Conservation (phyloP, 805 yeast species). For the Yamadazyma paraphyllophila region DNA sequence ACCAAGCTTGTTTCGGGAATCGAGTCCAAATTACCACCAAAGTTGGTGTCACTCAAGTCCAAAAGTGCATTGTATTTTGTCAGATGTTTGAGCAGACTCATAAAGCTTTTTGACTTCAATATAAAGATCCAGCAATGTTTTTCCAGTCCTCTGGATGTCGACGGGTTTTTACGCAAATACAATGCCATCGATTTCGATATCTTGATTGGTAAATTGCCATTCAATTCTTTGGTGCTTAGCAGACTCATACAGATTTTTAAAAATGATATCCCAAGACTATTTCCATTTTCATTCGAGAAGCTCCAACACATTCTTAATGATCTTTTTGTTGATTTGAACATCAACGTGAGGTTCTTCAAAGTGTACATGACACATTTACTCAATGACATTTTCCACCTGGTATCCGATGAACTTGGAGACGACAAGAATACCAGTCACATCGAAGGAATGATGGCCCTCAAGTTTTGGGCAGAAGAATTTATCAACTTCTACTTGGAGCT, state of each 20-base stretch:
- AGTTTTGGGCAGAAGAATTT: slow-evolving; percentile 78
- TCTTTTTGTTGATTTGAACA: slow-evolving; percentile 2
- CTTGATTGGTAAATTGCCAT: slow-evolving; percentile 7
- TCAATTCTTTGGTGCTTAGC: slow-evolving; percentile 6
- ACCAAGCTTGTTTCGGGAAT: background rate
- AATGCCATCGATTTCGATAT: slow-evolving; percentile 1
- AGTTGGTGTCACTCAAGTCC: background rate
- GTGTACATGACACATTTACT: slow-evolving; percentile 1
- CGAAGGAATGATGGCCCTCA: slow-evolving; percentile 20
- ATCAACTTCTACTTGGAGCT: slow-evolving; percentile 64
- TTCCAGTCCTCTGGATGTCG: background rate
- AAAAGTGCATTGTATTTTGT: slow-evolving; percentile 3
- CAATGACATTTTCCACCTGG: slow-evolving; percentile 4
- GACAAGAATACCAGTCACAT: background rate
- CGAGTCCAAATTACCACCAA: slow-evolving; percentile 3
- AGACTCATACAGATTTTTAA: slow-evolving; percentile 2
- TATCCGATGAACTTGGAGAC: background rate
- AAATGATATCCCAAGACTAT: background rate
- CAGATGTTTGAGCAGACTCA: slow-evolving; percentile 4
- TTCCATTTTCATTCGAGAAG: background rate
- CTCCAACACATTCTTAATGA: background rate
- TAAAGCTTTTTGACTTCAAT: slow-evolving; percentile 1
- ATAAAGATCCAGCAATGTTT: background rate
- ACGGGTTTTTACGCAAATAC: background rate
- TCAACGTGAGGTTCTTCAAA: slow-evolving; percentile 6